Percentiles rank a stretch among this genome's conserved stretches.
These are phyloP conservation scores for Lineolata rhizophorae DNA, from an alignment of 495 filamentous ascomycete genomes.

Conservation along the genomic window DNA sequence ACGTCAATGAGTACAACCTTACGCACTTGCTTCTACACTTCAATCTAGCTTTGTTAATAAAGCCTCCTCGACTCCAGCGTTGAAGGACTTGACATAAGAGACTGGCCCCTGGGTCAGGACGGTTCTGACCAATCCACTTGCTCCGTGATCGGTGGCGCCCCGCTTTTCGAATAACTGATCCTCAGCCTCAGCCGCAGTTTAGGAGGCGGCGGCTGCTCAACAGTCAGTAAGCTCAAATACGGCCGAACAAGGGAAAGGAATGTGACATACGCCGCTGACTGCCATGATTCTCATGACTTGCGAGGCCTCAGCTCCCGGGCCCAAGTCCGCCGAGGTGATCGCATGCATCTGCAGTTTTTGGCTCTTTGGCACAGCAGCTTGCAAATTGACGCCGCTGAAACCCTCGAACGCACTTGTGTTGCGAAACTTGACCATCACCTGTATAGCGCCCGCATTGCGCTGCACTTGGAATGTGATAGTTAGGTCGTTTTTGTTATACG, in stretches of 20 bases:
- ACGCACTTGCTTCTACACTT: no score
- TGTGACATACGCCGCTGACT: constrained; percentile 60
- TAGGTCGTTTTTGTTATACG: constrained; percentile 72
- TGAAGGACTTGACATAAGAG: no score
- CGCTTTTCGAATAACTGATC: constrained; percentile 53
- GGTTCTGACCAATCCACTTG: constrained; percentile 95
- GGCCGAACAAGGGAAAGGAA: constrained; percentile 2
- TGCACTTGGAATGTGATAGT: constrained; percentile 61
- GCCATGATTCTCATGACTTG: constrained; percentile 70
- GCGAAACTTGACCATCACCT: constrained; percentile 62
- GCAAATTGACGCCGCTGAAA: constrained; percentile 55
- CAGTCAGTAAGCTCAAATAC: constrained; percentile 1
- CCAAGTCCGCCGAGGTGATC: constrained; percentile 59
- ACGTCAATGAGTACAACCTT: no score
- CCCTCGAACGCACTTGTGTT: constrained; percentile 43
- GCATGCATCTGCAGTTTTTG: constrained; percentile 79
- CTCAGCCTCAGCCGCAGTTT: constrained; percentile 66
- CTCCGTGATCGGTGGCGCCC: constrained; percentile 51
- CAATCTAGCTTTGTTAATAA: no score
- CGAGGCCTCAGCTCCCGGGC: constrained; percentile 56
- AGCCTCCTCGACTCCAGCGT: no score
- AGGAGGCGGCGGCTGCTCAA: constrained; percentile 33
- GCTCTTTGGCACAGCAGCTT: constrained; percentile 88
- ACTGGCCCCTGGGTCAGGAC: no score
- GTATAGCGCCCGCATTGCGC: constrained; percentile 48